Conservation (phyloP, 306 rosid genomes). For the Quercus aquifolioides region DNA sequence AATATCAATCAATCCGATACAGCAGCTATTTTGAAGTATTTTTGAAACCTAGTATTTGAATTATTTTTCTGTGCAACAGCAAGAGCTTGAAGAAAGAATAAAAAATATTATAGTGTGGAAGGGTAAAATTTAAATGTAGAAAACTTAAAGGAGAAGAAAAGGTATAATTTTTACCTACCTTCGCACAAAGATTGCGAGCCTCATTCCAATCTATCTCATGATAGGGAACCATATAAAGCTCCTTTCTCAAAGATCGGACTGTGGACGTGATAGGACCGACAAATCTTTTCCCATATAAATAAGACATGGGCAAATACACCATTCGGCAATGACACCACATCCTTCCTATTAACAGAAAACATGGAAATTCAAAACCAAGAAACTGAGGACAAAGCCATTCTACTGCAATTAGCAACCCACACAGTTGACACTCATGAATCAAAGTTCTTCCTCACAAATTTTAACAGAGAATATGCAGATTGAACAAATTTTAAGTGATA, state of each 20-base stretch:
- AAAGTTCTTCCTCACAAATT: background rate
- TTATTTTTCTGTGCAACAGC: background rate
- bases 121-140: background rate
- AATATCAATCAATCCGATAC: background rate
- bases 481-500: background rate
- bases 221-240: constrained; percentile 62
- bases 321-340: constrained; percentile 98
- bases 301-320: constrained; percentile 94
- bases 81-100: background rate
- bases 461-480: background rate
- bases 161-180: constrained; percentile 46
- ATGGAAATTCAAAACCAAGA: constrained; percentile 1
- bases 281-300: constrained; percentile 88
- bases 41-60: too few species aligned
- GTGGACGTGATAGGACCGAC: constrained; percentile 80
- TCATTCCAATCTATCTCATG: constrained; percentile 78
- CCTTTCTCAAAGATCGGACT: constrained; percentile 70
- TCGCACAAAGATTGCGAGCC: constrained; percentile 79
- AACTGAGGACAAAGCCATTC: background rate
- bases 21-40: background rate
- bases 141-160: background rate
- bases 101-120: background rate
- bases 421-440: background rate
- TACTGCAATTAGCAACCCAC: background rate
- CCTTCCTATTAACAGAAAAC: constrained; percentile 56